Evolutionary conservation across 306 rosid genomes (phyloP), one percentile per base, ranked within the genome.

Genomic region (Rubus idaeus): DNA sequence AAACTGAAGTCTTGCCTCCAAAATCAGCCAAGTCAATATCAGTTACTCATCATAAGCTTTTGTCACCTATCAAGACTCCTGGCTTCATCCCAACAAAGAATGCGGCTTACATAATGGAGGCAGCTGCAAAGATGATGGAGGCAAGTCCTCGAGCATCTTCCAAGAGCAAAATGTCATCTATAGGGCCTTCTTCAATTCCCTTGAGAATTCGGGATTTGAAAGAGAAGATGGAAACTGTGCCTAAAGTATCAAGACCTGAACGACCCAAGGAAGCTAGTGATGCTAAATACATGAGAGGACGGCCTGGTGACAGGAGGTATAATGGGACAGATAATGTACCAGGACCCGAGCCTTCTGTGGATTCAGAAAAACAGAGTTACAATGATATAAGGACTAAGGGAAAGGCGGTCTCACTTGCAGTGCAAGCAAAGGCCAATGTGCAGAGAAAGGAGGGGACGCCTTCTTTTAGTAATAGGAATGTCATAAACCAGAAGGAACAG

Each of bases 1-100:
- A 91, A 82, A 87, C 92, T 40, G 97, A 96, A 90, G 79, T 84
- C 55, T 86, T 96, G 83, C 98, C 98, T 79, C 98, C 94, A 58
- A 96, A 86, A 71, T 91, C 91, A 6, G 96, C 99, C 41, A 96
- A 96, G 84, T 87, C 98, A 46, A 87, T 92, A 77, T 90, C 96
- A 73, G 80, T 92, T 76, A 85, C 99, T 68, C 92, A 89, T 82
- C 94, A 92, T 68, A 92, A 87, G 83, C 83, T 92, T 60, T 79
- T 92, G 88, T 96, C 99, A 56, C 98, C 97, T 76, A 89, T 92
- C 75, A 92, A 87, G 79, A 84, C 82, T 79, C 90, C 90, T 60
- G 96, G 90, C 76, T 88, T 84, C 71, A 79, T 84, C 72, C 85
- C 86, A 9, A 77, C 87, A 20, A 91, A 82, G 75, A 86, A 84